These are phyloP conservation scores for Sporothrix humicola DNA, from an alignment of 2,329 filamentous ascomycete species.

Conservation along the genomic window DNA sequence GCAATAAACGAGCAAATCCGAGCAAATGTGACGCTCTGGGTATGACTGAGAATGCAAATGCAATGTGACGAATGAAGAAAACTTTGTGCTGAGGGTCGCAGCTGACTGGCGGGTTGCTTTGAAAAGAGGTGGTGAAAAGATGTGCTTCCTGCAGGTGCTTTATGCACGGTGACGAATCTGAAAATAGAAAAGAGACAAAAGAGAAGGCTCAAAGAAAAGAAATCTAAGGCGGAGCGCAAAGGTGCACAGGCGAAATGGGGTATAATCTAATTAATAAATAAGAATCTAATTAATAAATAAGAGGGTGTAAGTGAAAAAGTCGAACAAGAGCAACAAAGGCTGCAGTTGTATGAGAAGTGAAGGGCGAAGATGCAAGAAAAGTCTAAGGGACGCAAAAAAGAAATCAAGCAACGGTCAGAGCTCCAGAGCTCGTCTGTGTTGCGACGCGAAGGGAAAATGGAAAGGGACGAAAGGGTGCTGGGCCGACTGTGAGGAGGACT, in stretches of 20 bases:
- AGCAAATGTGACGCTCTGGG: constrained; percentile 16
- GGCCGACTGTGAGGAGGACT: constrained; percentile 37
- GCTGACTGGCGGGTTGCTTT: background rate
- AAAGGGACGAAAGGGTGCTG: constrained; percentile 31
- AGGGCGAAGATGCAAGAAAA: background rate
- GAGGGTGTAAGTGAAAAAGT: background rate
- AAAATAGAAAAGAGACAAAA: constrained; percentile 32
- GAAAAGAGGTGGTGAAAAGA: background rate
- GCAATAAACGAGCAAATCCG: background rate
- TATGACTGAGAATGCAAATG: constrained; percentile 14
- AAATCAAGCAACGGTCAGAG: constrained; percentile 31
- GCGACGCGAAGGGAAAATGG: constrained; percentile 21
- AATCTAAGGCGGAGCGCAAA: background rate
- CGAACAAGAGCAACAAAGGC: background rate
- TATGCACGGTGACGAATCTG: constrained; percentile 28
- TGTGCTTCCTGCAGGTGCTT: constrained; percentile 27
- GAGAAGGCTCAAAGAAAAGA: constrained; percentile 23
- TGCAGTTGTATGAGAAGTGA: background rate
- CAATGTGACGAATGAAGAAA: constrained; percentile 22
- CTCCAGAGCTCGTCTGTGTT: constrained; percentile 37
- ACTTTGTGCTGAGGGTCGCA: background rate
- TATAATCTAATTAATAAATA: constrained; percentile 5
- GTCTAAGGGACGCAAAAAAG: constrained; percentile 28
- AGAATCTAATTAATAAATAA: constrained; percentile 11
- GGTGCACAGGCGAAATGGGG: background rate